These are phyloP conservation scores for Phytophthora citrophthora DNA, from an alignment of 352 stramenopile genomes.

Conservation along the genomic window DNA sequence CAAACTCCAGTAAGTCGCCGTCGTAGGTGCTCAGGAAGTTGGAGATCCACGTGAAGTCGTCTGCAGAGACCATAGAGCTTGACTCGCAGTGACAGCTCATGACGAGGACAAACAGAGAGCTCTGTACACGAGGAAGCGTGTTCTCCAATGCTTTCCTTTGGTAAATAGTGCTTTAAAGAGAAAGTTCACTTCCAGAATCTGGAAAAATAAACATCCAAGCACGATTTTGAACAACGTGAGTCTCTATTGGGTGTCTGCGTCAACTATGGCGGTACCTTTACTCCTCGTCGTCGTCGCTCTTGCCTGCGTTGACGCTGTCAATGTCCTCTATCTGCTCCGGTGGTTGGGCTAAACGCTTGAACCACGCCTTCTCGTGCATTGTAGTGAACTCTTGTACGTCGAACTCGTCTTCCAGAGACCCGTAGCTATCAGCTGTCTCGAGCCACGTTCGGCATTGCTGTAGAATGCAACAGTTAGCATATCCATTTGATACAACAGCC, in stretches of 20 bases:
- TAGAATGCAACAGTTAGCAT: neutral
- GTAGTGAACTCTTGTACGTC: conserved; percentile 58
- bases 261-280: neutral
- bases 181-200: too few species aligned
- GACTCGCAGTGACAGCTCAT: conserved; percentile 13
- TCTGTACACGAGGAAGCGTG: too few species aligned
- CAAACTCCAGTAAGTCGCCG: conserved; percentile 38
- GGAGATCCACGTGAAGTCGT: conserved; percentile 35
- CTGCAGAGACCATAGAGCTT: neutral
- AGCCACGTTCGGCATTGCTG: conserved; percentile 78
- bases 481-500: neutral
- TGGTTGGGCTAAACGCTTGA: conserved; percentile 58
- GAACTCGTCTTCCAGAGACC: conserved; percentile 79
- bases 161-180: too few species aligned
- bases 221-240: too few species aligned
- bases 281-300: conserved; percentile 3
- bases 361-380: conserved; percentile 65
- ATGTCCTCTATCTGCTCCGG: conserved; percentile 41
- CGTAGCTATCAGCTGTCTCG: conserved; percentile 82
- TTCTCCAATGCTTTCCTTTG: too few species aligned
- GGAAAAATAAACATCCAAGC: too few species aligned
- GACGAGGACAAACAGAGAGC: too few species aligned
- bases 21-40: conserved; percentile 35
- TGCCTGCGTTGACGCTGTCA: conserved; percentile 11
- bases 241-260: neutral